Percentiles rank a stretch among this genome's conserved stretches.
These are phyloP conservation scores for Rhodomyrtus tomentosa DNA, from an alignment of 345 rosid species.

Conservation along the genomic window DNA sequence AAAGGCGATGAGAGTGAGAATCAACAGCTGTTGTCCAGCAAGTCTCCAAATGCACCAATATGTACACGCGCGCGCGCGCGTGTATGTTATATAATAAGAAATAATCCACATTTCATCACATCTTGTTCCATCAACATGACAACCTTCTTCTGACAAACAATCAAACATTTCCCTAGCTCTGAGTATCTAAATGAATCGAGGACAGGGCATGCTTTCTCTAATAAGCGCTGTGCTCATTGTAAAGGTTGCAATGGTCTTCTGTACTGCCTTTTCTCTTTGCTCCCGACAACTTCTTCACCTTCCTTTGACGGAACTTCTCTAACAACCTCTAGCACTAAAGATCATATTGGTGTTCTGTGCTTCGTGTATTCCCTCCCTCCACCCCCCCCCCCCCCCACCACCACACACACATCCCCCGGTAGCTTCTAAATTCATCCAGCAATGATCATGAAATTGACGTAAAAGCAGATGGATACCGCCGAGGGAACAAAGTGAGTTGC, in stretches of 20 bases:
- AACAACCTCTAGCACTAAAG: neutral
- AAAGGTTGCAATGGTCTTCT: neutral
- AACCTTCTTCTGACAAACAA: neutral
- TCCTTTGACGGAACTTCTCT: neutral
- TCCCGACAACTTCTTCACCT: neutral
- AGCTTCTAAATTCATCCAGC: neutral
- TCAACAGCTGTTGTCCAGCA: neutral
- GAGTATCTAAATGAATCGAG: neutral
- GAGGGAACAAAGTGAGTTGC: constrained; percentile 80
- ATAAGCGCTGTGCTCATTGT: neutral
- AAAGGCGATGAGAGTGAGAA: neutral
- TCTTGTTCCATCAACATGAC: neutral
- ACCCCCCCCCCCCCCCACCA: too few species aligned
- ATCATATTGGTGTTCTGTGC: neutral
- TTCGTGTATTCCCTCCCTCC: neutral
- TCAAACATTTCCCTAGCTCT: neutral
- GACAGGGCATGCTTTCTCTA: neutral
- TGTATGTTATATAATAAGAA: too few species aligned
- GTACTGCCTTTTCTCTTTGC: neutral
- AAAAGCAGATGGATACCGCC: constrained; percentile 22
- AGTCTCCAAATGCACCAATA: neutral
- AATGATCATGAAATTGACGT: neutral
- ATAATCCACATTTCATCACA: neutral
- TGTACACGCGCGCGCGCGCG: too few species aligned
- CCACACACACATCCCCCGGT: too few species aligned